Percentiles rank a stretch among this genome's conserved stretches.
These are phyloP conservation scores for Gossypioides kirkii DNA, from an alignment of 345 rosid genomes.

Conservation along the genomic window DNA sequence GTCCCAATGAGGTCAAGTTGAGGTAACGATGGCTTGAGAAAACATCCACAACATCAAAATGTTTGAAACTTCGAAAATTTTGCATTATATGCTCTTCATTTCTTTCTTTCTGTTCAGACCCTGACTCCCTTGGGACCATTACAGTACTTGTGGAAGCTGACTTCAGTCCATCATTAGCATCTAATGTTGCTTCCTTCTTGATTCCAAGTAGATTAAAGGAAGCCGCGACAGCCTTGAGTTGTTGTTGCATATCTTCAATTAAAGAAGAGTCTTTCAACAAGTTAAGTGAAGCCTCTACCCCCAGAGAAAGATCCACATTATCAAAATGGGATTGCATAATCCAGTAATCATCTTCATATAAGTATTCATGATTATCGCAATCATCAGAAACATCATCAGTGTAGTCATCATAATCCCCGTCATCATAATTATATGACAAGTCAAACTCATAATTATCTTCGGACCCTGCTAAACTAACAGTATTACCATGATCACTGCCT, in stretches of 20 bases:
- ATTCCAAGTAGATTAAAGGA: constrained; percentile 10
- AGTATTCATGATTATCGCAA: constrained; percentile 22
- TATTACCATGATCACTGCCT: constrained; percentile 25
- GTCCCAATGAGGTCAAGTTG: constrained; percentile 12
- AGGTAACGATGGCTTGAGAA: constrained; percentile 44
- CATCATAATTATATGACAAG: constrained; percentile 29
- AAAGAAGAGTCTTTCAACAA: constrained; percentile 36
- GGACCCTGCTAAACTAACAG: constrained; percentile 19
- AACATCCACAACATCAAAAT: constrained; percentile 46
- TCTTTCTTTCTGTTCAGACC: constrained; percentile 22
- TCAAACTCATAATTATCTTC: constrained; percentile 19
- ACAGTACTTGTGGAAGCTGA: constrained; percentile 23
- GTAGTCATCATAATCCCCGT: constrained; percentile 10
- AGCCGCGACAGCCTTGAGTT: constrained; percentile 5
- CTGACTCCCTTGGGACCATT: constrained; percentile 21
- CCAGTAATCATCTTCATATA: constrained; percentile 32
- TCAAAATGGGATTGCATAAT: constrained; percentile 41
- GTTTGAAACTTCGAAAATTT: constrained; percentile 28
- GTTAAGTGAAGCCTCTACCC: constrained; percentile 43
- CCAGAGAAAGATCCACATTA: constrained; percentile 49
- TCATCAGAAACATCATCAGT: constrained; percentile 25
- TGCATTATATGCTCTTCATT: constrained; percentile 12
- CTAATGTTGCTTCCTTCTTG: constrained; percentile 9
- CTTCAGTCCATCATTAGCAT: constrained; percentile 16
- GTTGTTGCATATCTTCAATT: constrained; percentile 1